Percentiles rank a stretch among this genome's conserved stretches.
Evolutionary conservation across 1,139 yeast species (phyloP).

Genomic region (Debaryomycetaceae sp.): DNA sequence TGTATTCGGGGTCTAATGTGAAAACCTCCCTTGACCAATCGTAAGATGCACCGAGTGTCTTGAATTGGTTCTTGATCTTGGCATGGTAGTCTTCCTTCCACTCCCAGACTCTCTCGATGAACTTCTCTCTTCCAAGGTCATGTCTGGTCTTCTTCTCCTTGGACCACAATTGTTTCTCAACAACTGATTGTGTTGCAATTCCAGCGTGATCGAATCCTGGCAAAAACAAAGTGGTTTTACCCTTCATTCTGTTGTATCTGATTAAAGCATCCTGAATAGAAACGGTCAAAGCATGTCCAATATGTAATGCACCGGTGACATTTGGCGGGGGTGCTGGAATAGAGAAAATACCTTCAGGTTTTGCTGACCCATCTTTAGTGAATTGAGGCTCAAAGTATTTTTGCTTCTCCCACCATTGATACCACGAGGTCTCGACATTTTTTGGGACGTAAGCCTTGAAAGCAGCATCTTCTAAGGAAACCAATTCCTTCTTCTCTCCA

Average conservation of each 20-base stretch:
- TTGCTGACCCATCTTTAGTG: constrained; percentile 66
- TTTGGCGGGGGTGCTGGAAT: constrained; percentile 99
- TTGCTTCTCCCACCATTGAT: constrained; percentile 92
- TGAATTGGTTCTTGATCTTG: constrained; percentile 80
- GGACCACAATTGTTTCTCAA: constrained; percentile 93
- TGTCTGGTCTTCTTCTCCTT: constrained; percentile 87
- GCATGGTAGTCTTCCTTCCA: constrained; percentile 95
- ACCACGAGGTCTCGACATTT: constrained; percentile 96
- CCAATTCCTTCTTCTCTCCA: constrained; percentile 88
- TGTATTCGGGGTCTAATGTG: constrained; percentile 77
- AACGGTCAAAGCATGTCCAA: constrained; percentile 96
- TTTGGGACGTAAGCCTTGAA: constrained; percentile 91
- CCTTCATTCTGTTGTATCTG: constrained; percentile 95
- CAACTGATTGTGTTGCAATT: constrained; percentile 97
- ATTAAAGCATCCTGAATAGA: constrained; percentile 91
- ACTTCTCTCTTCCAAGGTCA: constrained; percentile 90
- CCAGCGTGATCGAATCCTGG: constrained; percentile 99
- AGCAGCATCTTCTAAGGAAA: constrained; percentile 85
- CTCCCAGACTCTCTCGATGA: constrained; percentile 88
- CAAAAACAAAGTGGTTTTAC: constrained; percentile 85
- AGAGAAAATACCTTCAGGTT: constrained; percentile 80
- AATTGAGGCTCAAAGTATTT: constrained; percentile 88
- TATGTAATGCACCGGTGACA: constrained; percentile 97
- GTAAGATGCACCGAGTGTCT: constrained; percentile 90
- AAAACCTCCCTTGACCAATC: constrained; percentile 96